Evolutionary conservation across 805 yeast species (phyloP).

Genomic region (Starmerella roubikii): DNA sequence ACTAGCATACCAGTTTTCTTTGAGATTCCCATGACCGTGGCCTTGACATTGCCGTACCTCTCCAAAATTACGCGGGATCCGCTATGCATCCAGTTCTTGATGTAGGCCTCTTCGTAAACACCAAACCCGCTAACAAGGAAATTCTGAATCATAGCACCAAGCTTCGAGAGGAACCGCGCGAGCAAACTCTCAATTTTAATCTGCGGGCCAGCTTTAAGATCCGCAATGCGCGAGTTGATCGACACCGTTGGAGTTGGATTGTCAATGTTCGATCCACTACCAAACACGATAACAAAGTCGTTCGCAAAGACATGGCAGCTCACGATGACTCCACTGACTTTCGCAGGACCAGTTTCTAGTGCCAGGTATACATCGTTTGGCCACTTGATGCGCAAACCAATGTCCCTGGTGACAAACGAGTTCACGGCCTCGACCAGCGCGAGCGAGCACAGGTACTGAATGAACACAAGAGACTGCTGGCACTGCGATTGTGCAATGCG

Average conservation of each 20-base stretch:
- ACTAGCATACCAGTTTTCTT: conserved; percentile 69
- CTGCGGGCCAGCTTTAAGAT: conserved; percentile 43
- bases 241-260: conserved; percentile 91
- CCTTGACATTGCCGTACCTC: conserved; percentile 38
- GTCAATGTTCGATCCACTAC: conserved; percentile 74
- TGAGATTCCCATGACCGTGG: conserved; percentile 68
- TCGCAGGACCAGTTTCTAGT: conserved; percentile 34
- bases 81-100: conserved; percentile 74
- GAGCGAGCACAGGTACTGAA: conserved; percentile 73
- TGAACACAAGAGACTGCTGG: conserved; percentile 56
- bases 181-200: conserved; percentile 37
- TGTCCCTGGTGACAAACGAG: conserved; percentile 54
- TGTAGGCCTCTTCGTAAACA: conserved; percentile 58
- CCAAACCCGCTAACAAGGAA: conserved; percentile 54
- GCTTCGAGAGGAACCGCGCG: conserved; percentile 53
- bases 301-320: conserved; percentile 57
- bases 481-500: conserved; percentile 38
- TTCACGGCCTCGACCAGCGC: conserved; percentile 71
- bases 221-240: conserved; percentile 51
- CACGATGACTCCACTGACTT: conserved; percentile 73
- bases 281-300: conserved; percentile 56
- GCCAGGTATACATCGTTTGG: conserved; percentile 79
- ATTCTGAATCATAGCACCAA: conserved; percentile 41
- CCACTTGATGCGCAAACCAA: conserved; percentile 85
- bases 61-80: conserved; percentile 59